A percentile compares a stretch with the other conserved stretches of the same genome.
These are phyloP conservation scores for Spatholobus suberectus DNA, from an alignment of 306 rosid species.

Conservation along the genomic window DNA sequence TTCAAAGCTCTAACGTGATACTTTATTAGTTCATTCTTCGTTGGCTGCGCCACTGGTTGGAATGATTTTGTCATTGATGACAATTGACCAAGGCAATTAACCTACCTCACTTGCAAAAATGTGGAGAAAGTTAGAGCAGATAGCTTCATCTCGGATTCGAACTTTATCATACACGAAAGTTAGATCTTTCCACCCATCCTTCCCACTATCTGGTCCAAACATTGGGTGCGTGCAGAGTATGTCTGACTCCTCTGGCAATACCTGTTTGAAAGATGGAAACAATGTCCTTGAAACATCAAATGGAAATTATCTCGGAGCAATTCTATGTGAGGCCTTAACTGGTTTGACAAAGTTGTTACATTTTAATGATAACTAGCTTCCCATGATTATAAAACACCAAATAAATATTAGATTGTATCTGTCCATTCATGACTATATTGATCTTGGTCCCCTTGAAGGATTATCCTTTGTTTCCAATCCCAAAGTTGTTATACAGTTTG, in stretches of 20 bases:
- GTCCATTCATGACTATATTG: background rate
- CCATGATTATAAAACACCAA: background rate
- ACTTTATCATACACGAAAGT: constrained; percentile 58
- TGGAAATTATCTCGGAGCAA: background rate
- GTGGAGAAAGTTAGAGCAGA: constrained; percentile 56
- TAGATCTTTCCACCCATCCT: constrained; percentile 63
- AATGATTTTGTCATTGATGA: background rate
- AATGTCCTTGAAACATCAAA: background rate
- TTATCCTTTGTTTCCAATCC: no score
- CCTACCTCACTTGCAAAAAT: constrained; percentile 59
- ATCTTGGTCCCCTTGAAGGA: background rate
- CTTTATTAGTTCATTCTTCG: background rate
- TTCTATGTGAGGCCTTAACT: background rate
- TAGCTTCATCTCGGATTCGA: constrained; percentile 56
- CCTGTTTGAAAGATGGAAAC: constrained; percentile 33
- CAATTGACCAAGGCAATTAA: background rate
- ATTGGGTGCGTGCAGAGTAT: constrained; percentile 69
- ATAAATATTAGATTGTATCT: no score
- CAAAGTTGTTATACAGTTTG: background rate
- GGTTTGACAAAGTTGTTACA: background rate
- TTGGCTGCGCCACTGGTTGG: background rate
- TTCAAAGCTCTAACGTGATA: background rate
- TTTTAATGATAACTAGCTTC: background rate
- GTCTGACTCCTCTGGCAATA: constrained; percentile 59
- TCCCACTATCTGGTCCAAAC: constrained; percentile 67